Base-by-base conservation (phyloP, 768 basidiomycete species). In the Russula compacta region DNA sequence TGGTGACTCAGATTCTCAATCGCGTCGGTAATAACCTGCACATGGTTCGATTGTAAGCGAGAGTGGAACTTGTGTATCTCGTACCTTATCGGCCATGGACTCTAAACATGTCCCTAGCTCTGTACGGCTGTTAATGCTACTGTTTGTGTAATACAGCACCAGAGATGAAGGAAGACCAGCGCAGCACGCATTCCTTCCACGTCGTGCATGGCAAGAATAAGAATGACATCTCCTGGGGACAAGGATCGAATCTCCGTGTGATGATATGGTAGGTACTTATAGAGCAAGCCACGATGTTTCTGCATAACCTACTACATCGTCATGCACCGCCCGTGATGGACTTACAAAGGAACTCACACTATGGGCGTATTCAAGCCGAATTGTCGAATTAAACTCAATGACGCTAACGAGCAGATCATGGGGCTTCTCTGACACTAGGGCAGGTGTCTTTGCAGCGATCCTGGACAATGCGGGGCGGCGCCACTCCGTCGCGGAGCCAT, bases 331-430 rank as follows among this genome's bases (percentile, higher is more conserved):
- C 52, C 32, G 39, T 8, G 8, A 56, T 24, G 8, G 15, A 43
- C 14, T 8, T 12, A 40, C 14, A n/a, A 53, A 44, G 10, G 29
- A 21, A 66, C 83, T 66, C 67, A 91, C 92, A 39, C 82, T 85
- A 64, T 84, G 79, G 0, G 85, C 84, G 67, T 87, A 95, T 67
- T 95, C 92, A 67, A 87, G 87, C 17, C 94, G 79, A 53, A 98
- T 81, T 33, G 94, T 86, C 4, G 92, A 87, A 69, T 92, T 95
- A 69, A 95, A 97, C 71, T 95, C 94, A 24, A 98, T 78, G 63
- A 94, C 92, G 66, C 89, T 92, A 17, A 86, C 85, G 44, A 90
- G 82, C 17, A 85, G 86, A 69, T 95, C 94, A 56, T 84, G 83
- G 0, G 89, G 82, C 60, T 83, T 84, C 70, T 97, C 95, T 33